Evolutionary conservation across 257 asterid genomes (phyloP).

Genomic region (Lithospermum erythrorhizon): DNA sequence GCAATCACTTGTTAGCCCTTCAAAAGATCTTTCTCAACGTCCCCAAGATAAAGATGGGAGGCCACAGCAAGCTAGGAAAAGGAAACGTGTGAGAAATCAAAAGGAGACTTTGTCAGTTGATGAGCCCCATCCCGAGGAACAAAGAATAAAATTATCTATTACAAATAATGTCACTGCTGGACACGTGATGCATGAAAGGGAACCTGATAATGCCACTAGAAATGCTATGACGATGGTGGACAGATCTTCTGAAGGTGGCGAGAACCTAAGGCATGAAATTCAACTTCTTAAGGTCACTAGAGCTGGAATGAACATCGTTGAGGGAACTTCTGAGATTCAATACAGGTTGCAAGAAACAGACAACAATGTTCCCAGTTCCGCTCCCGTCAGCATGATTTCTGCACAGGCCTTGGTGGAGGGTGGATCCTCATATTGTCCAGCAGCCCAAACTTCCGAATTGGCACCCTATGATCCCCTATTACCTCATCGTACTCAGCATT

Average conservation of each 20-base stretch:
- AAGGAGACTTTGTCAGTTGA: constrained; percentile 21
- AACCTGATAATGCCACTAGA: neutral
- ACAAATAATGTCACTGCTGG: constrained; percentile 10
- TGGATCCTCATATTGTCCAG: constrained; percentile 20
- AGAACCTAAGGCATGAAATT: constrained; percentile 19
- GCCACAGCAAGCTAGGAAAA: constrained; percentile 16
- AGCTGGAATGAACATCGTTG: constrained; percentile 15
- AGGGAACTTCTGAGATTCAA: constrained; percentile 17
- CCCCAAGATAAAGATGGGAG: constrained; percentile 21
- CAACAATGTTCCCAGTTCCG: constrained; percentile 22
- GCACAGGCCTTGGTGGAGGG: constrained; percentile 7
- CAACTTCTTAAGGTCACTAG: constrained; percentile 16
- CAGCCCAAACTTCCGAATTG: constrained; percentile 19
- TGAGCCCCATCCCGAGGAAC: constrained; percentile 25
- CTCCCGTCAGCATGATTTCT: constrained; percentile 23
- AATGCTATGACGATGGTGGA: neutral
- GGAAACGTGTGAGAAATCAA: constrained; percentile 24
- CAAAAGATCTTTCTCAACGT: constrained; percentile 14
- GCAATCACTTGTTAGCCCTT: constrained; percentile 11
- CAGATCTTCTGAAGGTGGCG: constrained; percentile 2
- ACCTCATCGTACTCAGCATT: constrained; percentile 14
- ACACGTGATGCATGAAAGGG: neutral
- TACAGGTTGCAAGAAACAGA: constrained; percentile 21
- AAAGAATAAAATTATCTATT: constrained; percentile 20
- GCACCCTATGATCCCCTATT: constrained; percentile 23